phyloP scores from a whole-genome alignment of 164 flowering plant species.

The Kalanchoe fedtschenkoi region DNA sequence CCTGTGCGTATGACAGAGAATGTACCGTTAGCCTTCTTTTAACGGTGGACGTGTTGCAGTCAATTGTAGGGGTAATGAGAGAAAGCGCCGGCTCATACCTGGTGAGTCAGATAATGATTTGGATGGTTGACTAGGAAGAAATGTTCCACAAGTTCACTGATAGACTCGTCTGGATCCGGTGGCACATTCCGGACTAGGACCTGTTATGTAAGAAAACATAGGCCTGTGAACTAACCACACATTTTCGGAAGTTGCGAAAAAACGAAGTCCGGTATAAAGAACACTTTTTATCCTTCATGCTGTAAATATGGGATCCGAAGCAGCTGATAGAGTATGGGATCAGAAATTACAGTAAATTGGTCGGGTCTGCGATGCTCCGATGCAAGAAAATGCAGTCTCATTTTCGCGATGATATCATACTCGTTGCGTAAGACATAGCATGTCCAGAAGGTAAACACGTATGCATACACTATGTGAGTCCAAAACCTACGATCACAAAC shows the following conservation, averaged over 20 bases:
- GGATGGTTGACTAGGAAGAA: conserved; percentile 65
- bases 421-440: conserved; percentile 48
- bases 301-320: too few species aligned
- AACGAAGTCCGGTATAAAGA: too few species aligned
- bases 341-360: conserved; percentile 50
- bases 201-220: conserved; percentile 17
- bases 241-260: background rate
- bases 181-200: conserved; percentile 66
- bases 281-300: too few species aligned
- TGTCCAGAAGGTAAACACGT: conserved; percentile 62
- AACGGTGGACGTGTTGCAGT: background rate
- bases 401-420: conserved; percentile 37
- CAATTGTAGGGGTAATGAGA: background rate
- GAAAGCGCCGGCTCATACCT: conserved; percentile 21
- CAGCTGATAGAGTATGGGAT: background rate
- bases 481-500: conserved; percentile 37
- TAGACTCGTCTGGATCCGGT: conserved; percentile 57
- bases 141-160: conserved; percentile 62
- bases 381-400: conserved; percentile 58
- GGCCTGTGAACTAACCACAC: background rate
- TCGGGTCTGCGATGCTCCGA: conserved; percentile 56
- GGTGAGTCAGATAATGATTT: conserved; percentile 51
- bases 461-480: conserved; percentile 51
- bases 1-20: conserved; percentile 20
- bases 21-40: background rate